Conservation (phyloP, 495 filamentous ascomycete genomes). For the Thermothielavioides terrestris region DNA sequence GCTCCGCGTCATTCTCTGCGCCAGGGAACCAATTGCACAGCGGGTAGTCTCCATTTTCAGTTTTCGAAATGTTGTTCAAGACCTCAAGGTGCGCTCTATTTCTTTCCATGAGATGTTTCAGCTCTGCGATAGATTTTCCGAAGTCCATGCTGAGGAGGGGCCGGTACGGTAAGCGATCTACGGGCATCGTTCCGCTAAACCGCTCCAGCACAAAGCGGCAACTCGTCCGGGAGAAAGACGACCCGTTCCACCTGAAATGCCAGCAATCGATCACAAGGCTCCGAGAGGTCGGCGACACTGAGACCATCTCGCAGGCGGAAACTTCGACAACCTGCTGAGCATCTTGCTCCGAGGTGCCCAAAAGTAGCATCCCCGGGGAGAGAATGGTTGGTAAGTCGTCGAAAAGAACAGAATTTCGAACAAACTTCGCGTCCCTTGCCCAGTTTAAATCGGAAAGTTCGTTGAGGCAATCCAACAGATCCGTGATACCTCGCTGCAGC, state of each 20-base stretch:
- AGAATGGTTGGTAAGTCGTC: background rate
- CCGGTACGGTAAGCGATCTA: background rate
- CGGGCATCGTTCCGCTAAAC: background rate
- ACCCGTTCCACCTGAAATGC: conserved; percentile 1
- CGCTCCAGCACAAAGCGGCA: background rate
- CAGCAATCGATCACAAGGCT: background rate
- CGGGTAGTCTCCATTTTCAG: background rate
- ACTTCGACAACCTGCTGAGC: background rate
- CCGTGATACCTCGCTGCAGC: background rate
- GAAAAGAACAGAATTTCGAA: background rate
- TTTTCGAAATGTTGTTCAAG: background rate
- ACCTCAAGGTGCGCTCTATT: background rate
- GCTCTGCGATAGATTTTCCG: background rate
- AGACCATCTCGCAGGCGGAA: background rate
- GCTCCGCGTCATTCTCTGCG: background rate
- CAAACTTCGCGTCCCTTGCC: background rate
- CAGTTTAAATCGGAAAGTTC: too few relatives aligned
- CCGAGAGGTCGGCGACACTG: background rate
- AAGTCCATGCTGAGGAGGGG: background rate
- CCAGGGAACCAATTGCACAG: background rate
- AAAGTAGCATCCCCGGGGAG: background rate
- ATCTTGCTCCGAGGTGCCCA: background rate
- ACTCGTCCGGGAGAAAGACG: background rate
- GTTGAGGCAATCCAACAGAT: background rate
- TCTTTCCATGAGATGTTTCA: background rate